Evolutionary conservation across 1,284 basidiomycete species (phyloP), one percentile per base, ranked within the genome.

Genomic region (Rhodotorula mucilaginosa): DNA sequence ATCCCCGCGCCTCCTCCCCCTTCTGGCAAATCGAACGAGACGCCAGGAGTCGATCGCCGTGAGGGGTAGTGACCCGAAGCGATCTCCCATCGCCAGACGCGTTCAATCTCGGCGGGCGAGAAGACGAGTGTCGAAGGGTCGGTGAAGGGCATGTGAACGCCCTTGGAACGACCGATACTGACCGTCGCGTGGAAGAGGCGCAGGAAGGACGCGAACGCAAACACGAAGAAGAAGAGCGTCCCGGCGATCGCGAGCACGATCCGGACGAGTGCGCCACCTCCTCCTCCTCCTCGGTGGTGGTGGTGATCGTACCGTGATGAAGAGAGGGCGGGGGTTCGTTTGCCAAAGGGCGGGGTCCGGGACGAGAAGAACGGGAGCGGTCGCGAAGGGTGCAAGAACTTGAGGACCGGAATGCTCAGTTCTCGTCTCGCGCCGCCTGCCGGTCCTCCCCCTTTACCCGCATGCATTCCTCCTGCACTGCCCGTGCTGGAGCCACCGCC

Each of bases 21-120:
- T 12, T 67, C 63, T 0, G 49, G 44, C 8, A 39, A 39, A n/a
- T 65, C 67, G 60, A 68, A 68, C 23, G 67, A 76, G 76, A 65
- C 64, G 47, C 70, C 67, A 5, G 76, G 70, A 3, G 61, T 62
- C 29, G 69, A 51, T 69, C 87, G 84, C 65, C 86, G 85, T 81
- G 90, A 92, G 2, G 94, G 93, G 82, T 93, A 93, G 81, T 96
- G 92, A 1, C 94, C 94, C 76, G 91, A 90, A 58, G 87, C 83
- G 68, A 97, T 86, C 82, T 97, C 93, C 93, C 93, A 97, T 76
- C 89, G 85, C 93, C 93, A 97, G 81, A 97, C 90, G 77, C 88
- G 86, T 76, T 89, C 88, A 54, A 95, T 79, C 79, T 96, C 92
- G 65, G 89, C 88, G 62, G 87, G 84, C 58, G 85, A 85, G 74